phyloP scores from a whole-genome alignment of 179 eudicot genomes.

The Gypsophila paniculata region DNA sequence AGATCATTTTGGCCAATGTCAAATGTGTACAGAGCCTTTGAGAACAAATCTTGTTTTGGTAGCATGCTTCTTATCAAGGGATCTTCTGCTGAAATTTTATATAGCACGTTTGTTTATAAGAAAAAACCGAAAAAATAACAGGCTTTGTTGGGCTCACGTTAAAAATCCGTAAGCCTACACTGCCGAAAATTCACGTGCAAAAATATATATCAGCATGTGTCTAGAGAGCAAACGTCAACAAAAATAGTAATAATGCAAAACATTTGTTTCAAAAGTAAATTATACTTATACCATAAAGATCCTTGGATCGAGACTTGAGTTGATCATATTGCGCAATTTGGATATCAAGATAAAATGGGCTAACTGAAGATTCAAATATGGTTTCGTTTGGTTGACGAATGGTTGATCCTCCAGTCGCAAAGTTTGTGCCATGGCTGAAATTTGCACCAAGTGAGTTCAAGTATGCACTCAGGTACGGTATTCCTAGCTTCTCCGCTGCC shows the following conservation, averaged over 20 bases:
- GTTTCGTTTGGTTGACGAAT: slow-evolving; percentile 49
- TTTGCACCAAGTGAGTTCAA: slow-evolving; percentile 56
- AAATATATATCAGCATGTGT: too few species aligned
- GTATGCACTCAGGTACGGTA: slow-evolving; percentile 72
- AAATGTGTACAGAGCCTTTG: slow-evolving; percentile 52
- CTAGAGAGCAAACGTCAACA: too few species aligned
- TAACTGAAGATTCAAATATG: slow-evolving; percentile 43
- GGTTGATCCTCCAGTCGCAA: slow-evolving; percentile 74
- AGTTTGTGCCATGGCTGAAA: slow-evolving; percentile 71
- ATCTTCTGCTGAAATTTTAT: not conserved
- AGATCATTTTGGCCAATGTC: slow-evolving; percentile 35
- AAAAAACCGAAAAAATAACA: too few species aligned
- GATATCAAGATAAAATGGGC: slow-evolving; percentile 66
- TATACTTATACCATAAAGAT: slow-evolving; percentile 45
- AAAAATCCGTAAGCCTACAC: not conserved
- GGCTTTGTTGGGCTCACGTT: too few species aligned
- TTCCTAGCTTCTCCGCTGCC: slow-evolving; percentile 51
- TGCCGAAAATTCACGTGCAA: not conserved
- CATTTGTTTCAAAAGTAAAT: not conserved
- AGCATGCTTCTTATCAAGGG: slow-evolving; percentile 36
- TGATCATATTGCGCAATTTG: slow-evolving; percentile 56
- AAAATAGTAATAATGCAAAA: too few species aligned
- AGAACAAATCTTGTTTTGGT: slow-evolving; percentile 44
- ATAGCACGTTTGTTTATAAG: too few species aligned
- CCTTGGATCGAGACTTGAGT: slow-evolving; percentile 44